Percentiles rank a stretch among this genome's conserved stretches.
These are phyloP conservation scores for Corinectria fuckeliana DNA, from an alignment of 2,329 filamentous ascomycete species.

Conservation along the genomic window DNA sequence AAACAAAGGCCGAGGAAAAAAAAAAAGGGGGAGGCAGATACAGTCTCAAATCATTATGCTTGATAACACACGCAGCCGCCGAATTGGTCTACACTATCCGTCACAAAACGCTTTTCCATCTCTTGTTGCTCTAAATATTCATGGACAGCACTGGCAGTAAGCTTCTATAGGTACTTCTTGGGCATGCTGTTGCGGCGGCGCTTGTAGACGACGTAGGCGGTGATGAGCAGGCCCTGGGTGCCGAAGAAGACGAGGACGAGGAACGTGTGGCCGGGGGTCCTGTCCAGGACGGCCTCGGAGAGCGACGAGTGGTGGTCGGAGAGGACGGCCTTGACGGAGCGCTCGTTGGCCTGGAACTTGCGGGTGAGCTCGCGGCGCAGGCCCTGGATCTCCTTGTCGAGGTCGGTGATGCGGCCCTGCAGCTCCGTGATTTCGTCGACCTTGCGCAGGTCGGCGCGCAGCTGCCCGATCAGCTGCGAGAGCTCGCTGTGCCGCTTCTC, in stretches of 20 bases:
- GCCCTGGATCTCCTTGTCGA: constrained; percentile 65
- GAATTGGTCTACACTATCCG: not conserved
- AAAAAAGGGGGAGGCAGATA: not conserved
- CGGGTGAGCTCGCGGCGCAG: constrained; percentile 61
- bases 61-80: constrained; percentile 19
- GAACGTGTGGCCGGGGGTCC: constrained; percentile 56
- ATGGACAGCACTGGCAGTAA: not conserved
- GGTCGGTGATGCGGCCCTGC: constrained; percentile 53
- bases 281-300: constrained; percentile 54
- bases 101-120: not conserved
- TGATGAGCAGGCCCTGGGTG: constrained; percentile 74
- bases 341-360: constrained; percentile 59
- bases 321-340: constrained; percentile 59
- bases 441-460: constrained; percentile 54
- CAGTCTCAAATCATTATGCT: constrained; percentile 17
- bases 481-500: constrained; percentile 65
- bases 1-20: constrained; percentile 6
- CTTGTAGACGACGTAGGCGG: constrained; percentile 80
- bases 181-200: constrained; percentile 74
- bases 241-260: constrained; percentile 75
- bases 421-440: constrained; percentile 54
- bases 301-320: constrained; percentile 57
- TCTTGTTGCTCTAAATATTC: constrained; percentile 8
- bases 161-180: constrained; percentile 84
- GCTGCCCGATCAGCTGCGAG: constrained; percentile 52